Evolutionary conservation across 768 basidiomycete species (phyloP).

Genomic region (Mycena venus): DNA sequence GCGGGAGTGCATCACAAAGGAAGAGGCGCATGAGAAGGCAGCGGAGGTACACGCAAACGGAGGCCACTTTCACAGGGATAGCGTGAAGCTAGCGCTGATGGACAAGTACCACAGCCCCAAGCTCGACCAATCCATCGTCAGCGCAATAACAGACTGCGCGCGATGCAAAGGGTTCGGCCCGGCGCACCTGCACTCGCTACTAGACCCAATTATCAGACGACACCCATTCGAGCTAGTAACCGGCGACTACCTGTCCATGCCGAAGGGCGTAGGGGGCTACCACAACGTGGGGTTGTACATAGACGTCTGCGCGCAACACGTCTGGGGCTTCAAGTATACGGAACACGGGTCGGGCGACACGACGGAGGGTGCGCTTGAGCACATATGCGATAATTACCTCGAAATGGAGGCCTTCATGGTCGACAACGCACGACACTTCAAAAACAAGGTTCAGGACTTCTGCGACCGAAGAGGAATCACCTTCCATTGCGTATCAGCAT

Average conservation of each 20-base stretch:
- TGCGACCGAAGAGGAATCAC: constrained; percentile 23
- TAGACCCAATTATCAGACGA: not conserved
- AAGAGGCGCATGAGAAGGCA: not conserved
- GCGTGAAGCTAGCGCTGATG: not conserved
- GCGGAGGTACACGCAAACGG: not conserved
- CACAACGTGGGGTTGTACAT: not conserved
- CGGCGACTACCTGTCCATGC: not conserved
- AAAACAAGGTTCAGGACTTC: constrained; percentile 26
- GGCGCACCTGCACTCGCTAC: not conserved
- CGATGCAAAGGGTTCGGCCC: not conserved
- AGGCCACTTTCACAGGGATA: not conserved
- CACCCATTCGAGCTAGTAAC: not conserved
- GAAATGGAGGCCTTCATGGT: not conserved
- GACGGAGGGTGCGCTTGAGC: not conserved
- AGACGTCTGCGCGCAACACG: not conserved
- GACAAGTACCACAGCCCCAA: not conserved
- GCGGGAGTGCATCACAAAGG: not conserved
- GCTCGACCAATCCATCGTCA: not conserved
- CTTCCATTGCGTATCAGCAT: not conserved
- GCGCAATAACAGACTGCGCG: not conserved
- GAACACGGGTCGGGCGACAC: not conserved
- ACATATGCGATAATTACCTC: not conserved
- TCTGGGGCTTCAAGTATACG: not conserved
- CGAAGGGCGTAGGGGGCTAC: not conserved
- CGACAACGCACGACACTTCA: constrained; percentile 41